Percentiles rank a stretch among this genome's conserved stretches.
Evolutionary conservation across 306 rosid species (phyloP).

Genomic region (Lathyrus sativus): DNA sequence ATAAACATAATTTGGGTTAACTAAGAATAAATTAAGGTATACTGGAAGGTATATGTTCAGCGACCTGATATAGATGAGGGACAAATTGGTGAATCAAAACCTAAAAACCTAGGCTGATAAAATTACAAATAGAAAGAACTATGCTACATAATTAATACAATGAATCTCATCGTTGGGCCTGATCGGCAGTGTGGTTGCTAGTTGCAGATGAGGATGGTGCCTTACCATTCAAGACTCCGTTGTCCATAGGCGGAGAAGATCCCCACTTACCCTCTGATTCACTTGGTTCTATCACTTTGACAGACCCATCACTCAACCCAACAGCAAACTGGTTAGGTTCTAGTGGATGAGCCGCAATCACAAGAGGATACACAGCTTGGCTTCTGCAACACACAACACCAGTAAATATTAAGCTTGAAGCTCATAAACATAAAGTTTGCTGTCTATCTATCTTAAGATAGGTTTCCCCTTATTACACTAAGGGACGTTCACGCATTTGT

Average conservation of each 20-base stretch:
- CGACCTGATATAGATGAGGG: slow-evolving; percentile 44
- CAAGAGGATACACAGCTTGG: slow-evolving; percentile 66
- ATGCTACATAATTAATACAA: slow-evolving; percentile 31
- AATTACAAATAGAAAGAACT: slow-evolving; percentile 46
- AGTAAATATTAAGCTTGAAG: slow-evolving; percentile 31
- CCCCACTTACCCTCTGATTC: slow-evolving; percentile 87
- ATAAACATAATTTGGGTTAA: slow-evolving; percentile 48
- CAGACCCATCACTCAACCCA: slow-evolving; percentile 78
- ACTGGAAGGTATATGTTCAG: slow-evolving; percentile 41
- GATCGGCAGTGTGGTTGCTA: slow-evolving; percentile 74
- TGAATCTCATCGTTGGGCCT: slow-evolving; percentile 59
- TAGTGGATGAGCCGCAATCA: slow-evolving; percentile 72
- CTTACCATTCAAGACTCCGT: slow-evolving; percentile 61
- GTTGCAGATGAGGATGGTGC: slow-evolving; percentile 60
- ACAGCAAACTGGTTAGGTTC: slow-evolving; percentile 78
- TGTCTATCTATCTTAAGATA: background rate
- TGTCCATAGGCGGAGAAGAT: slow-evolving; percentile 56
- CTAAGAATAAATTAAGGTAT: slow-evolving; percentile 53
- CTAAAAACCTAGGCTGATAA: slow-evolving; percentile 42
- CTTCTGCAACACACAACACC: slow-evolving; percentile 49
- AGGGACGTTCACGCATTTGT: background rate
- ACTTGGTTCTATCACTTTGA: slow-evolving; percentile 75
- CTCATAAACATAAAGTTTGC: slow-evolving; percentile 11
- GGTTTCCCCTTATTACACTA: background rate
- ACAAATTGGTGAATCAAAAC: slow-evolving; percentile 42